These are phyloP conservation scores for Zizania palustris DNA, from an alignment of 202 grass and related monocot species.

Conservation along the genomic window DNA sequence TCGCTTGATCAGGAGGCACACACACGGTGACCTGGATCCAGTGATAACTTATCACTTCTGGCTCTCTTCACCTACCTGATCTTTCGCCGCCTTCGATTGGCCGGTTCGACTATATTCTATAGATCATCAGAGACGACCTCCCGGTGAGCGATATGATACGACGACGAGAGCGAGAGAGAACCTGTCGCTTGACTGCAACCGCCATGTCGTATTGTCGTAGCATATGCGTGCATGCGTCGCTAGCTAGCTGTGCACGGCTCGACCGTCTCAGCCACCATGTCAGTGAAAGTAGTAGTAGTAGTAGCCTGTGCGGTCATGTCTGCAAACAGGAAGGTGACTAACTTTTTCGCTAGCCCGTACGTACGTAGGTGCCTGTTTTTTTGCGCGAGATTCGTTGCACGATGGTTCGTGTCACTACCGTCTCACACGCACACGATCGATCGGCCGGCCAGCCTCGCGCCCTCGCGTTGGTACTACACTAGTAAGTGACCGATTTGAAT, in stretches of 20 bases:
- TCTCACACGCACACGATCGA: not conserved
- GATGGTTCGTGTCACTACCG: not conserved
- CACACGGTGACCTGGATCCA: slow-evolving; percentile 40
- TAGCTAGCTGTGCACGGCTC: not conserved
- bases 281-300: not conserved
- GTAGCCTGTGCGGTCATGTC: not conserved
- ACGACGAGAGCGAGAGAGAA: not conserved
- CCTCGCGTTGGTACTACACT: not conserved
- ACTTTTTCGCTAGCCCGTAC: too few species aligned
- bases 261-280: not conserved
- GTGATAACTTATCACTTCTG: slow-evolving; percentile 60
- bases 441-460: too few species aligned
- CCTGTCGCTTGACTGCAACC: slow-evolving; percentile 25
- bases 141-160: not conserved
- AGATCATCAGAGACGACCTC: not conserved
- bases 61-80: not conserved
- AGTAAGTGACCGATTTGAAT: too few species aligned
- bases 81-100: not conserved
- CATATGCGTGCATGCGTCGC: too few species aligned
- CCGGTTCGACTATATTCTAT: not conserved
- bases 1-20: not conserved
- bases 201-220: too few species aligned
- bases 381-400: slow-evolving; percentile 30
- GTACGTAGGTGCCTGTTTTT: not conserved
- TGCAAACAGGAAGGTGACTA: not conserved